These are phyloP conservation scores for Allium sativum DNA, from an alignment of 106 monocot genomes.

Conservation along the genomic window DNA sequence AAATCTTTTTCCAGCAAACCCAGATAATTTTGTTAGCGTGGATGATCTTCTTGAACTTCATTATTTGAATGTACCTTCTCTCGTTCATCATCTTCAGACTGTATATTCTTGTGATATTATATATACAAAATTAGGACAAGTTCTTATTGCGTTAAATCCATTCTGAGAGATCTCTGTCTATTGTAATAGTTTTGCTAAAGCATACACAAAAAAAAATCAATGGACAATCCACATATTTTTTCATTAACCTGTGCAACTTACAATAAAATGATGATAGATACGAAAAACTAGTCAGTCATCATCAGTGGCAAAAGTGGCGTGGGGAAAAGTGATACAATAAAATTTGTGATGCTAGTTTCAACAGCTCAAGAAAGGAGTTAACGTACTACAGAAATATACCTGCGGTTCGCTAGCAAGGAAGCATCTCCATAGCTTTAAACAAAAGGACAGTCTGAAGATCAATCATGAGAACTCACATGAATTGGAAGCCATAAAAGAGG, in stretches of 20 bases:
- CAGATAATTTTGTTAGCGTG: conserved; percentile 45
- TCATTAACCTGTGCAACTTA: conserved; percentile 50
- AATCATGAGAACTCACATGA: conserved; percentile 1
- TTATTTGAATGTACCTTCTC: conserved; percentile 85
- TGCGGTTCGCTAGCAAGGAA: conserved; percentile 61
- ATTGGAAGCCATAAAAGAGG: conserved; percentile 4
- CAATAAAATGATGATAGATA: conserved; percentile 67
- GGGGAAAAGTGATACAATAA: conserved; percentile 87
- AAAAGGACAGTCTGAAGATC: conserved; percentile 8
- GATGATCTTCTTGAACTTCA: conserved; percentile 68
- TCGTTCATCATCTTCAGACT: conserved; percentile 60
- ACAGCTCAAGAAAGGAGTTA: conserved; percentile 41
- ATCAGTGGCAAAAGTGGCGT: conserved; percentile 91
- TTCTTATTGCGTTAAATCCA: conserved; percentile 76
- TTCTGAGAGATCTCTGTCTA: conserved; percentile 55
- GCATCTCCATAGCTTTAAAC: conserved; percentile 14
- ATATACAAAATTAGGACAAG: conserved; percentile 73
- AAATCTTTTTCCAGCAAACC: conserved; percentile 66
- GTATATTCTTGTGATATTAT: conserved; percentile 54
- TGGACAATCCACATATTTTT: conserved; percentile 68
- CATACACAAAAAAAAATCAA: conserved; percentile 45
- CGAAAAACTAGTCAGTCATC: conserved; percentile 67
- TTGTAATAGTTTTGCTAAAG: conserved; percentile 33
- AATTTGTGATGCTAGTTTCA: conserved; percentile 47
- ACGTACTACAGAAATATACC: conserved; percentile 66